Evolutionary conservation across 1,284 basidiomycete species (phyloP).

Genomic region (Trametes sp.): DNA sequence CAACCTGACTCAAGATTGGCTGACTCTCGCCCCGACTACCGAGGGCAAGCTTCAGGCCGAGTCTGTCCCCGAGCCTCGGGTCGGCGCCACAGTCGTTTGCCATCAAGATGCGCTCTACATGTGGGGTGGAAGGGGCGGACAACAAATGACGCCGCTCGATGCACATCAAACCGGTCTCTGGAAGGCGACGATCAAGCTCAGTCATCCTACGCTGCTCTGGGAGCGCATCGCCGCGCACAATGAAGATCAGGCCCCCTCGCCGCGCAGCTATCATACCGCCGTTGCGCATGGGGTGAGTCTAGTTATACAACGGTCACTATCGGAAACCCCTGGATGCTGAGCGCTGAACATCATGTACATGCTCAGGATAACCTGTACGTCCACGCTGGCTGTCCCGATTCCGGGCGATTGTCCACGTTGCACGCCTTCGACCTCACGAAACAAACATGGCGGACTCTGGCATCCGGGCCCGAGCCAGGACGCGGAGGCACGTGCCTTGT

Average conservation of each 20-base stretch:
- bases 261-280: conserved; percentile 43
- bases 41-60: conserved; percentile 6
- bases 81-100: conserved; percentile 47
- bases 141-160: conserved; percentile 46
- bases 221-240: conserved; percentile 33
- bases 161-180: conserved; percentile 43
- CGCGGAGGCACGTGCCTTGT: conserved; percentile 48
- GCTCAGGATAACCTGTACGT: conserved; percentile 47
- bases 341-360: not conserved
- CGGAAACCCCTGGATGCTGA: not conserved
- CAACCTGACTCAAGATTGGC: conserved; percentile 26
- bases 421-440: conserved; percentile 46
- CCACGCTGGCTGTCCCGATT: conserved; percentile 51
- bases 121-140: conserved; percentile 54
- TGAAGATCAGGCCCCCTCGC: conserved; percentile 36
- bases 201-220: conserved; percentile 34
- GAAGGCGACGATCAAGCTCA: conserved; percentile 24
- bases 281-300: conserved; percentile 33
- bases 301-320: not conserved
- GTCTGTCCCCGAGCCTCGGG: conserved; percentile 39
- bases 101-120: conserved; percentile 43
- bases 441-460: conserved; percentile 43
- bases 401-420: conserved; percentile 44
- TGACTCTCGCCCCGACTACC: conserved; percentile 23
- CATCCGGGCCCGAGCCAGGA: conserved; percentile 47